These are phyloP conservation scores for Candida sp. DNA, from an alignment of 1,139 yeast species.

Conservation along the genomic window DNA sequence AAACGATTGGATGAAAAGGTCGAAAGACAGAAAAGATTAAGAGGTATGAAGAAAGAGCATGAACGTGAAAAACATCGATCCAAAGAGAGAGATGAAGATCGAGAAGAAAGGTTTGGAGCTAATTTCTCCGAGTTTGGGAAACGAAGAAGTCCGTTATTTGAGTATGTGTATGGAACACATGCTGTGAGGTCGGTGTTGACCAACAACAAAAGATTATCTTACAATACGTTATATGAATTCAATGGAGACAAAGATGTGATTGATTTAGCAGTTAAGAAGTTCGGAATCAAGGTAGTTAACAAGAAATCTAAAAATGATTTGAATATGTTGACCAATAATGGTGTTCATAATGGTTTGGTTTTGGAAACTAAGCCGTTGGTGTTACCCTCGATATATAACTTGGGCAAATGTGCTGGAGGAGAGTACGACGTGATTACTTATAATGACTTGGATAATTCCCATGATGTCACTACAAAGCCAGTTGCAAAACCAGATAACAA, in stretches of 20 bases:
- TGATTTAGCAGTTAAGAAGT: slow-evolving; percentile 37
- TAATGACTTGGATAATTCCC: slow-evolving; percentile 17
- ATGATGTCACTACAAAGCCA: slow-evolving; percentile 10
- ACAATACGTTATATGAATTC: slow-evolving; percentile 48
- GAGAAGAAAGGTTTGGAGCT: background rate
- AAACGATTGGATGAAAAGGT: slow-evolving; percentile 30
- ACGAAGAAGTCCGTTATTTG: slow-evolving; percentile 44
- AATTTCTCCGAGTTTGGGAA: slow-evolving; percentile 1
- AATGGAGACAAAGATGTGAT: slow-evolving; percentile 38
- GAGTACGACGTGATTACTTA: slow-evolving; percentile 20
- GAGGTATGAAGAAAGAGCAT: slow-evolving; percentile 15
- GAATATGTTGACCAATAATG: slow-evolving; percentile 60
- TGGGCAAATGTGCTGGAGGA: slow-evolving; percentile 30
- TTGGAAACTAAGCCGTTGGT: slow-evolving; percentile 62
- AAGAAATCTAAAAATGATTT: slow-evolving; percentile 53
- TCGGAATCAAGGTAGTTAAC: slow-evolving; percentile 40
- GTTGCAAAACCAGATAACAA: slow-evolving; percentile 17
- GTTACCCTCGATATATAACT: slow-evolving; percentile 33
- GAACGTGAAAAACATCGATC: slow-evolving; percentile 8
- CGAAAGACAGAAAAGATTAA: slow-evolving; percentile 28
- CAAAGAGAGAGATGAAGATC: slow-evolving; percentile 6
- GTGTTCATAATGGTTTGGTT: slow-evolving; percentile 82
- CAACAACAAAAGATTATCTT: slow-evolving; percentile 51
- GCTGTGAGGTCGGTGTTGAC: slow-evolving; percentile 69
- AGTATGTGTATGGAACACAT: slow-evolving; percentile 74